A percentile compares a stretch with the other conserved stretches of the same genome.
These are phyloP conservation scores for Colletotrichum cordylinicola DNA, from an alignment of 2,329 filamentous ascomycete species.

Conservation along the genomic window DNA sequence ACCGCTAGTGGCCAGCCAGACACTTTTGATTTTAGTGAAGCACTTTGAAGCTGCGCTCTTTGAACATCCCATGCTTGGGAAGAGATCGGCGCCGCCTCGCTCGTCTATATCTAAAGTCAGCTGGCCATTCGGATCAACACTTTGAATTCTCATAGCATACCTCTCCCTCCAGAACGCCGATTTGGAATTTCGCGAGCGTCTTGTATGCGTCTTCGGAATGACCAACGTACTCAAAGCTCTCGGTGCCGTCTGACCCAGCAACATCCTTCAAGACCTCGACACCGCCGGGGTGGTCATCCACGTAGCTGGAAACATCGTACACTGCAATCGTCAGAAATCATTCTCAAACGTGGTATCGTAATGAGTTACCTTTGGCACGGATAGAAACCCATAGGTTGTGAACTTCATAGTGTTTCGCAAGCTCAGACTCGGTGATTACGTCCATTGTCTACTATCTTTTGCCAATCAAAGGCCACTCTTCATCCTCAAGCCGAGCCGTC, in stretches of 20 bases:
- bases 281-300: neutral
- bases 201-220: neutral
- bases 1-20: neutral
- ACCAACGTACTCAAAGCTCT: conserved; percentile 10
- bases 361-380: neutral
- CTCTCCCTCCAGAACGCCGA: neutral
- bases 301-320: neutral
- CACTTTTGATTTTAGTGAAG: no score
- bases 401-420: neutral
- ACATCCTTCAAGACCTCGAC: conserved; percentile 1
- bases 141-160: neutral
- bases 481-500: neutral
- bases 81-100: neutral
- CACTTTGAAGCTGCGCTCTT: neutral
- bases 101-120: neutral
- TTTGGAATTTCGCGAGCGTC: neutral
- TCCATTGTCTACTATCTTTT: neutral
- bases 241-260: neutral
- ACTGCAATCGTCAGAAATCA: neutral
- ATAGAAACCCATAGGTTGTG: neutral
- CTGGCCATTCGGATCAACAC: neutral
- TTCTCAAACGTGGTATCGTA: accelerated
- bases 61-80: neutral
- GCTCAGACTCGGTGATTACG: neutral
- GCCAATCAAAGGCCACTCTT: neutral